Evolutionary conservation across 257 asterid species (phyloP), one percentile per base, ranked within the genome.

Genomic region (Plectranthus barbatus): DNA sequence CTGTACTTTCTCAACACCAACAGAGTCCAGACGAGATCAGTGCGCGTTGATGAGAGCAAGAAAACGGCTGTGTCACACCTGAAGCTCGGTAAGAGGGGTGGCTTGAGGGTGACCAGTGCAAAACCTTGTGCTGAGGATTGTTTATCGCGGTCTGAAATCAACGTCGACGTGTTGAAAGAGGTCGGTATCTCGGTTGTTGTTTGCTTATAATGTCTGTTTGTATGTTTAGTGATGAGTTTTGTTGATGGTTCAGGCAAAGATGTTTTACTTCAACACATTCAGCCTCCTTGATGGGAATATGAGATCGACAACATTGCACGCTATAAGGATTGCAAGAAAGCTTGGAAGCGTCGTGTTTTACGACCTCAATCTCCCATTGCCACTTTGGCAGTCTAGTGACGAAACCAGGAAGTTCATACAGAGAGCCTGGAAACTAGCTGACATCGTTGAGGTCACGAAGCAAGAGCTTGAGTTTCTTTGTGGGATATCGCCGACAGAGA

Each of bases 391-490:
- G 47, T 85, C 96, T 13, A 52, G 76, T 64, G 91, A 76, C 65
- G 95, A 89, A 70, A 76, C 99, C 40, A 89, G 71, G 84, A 53
- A 42, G 26, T 82, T 85, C 76, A 72, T 92, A 69, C 81, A 73
- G 51, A 58, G 53, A 58, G 95, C 85, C 3, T 89, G 95, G 97
- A 62, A 74, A 60, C 84, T 83, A 63, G 87, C 97, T 17, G 85
- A 92, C 64, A 77, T 92, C 18, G 79, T 92, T 49, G 99, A 89
- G 80, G 83, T 92, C 73, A 82, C 99, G 7, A 92, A 83, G 80
- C 97, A 92, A 78, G 97, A 92, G 78, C 83, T 92, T 17, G 99
- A 92, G 72, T 92, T 86, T 71, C 95, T 92, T 2, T 83, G 94
- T 72, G 95, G 87, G 29, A 86, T 92, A 59, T 57, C 77, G 56